Conservation (phyloP, 441 rosid genomes). For the Croton laevigatus region DNA sequence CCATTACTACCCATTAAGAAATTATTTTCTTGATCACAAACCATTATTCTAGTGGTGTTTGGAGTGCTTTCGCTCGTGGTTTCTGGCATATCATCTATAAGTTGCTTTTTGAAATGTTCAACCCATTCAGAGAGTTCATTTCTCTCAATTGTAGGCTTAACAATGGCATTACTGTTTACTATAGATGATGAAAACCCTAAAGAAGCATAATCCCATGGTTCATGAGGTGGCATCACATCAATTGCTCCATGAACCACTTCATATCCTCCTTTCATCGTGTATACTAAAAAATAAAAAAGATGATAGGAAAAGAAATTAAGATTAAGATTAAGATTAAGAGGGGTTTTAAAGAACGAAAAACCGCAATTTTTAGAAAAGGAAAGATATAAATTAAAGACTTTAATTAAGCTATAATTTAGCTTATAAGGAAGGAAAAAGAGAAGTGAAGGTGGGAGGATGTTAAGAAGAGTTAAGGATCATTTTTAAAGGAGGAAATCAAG, state of each 20-base stretch:
- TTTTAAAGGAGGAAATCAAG: conserved; percentile 23
- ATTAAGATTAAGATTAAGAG: too few species aligned
- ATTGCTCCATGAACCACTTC: conserved; percentile 39
- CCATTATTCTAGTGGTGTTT: conserved; percentile 24
- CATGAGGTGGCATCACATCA: conserved; percentile 43
- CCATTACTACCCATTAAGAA: not conserved
- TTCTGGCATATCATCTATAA: conserved; percentile 47
- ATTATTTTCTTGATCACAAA: conserved; percentile 17
- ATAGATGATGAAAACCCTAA: conserved; percentile 25
- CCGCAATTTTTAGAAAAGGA: too few species aligned
- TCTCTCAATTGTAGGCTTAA: conserved; percentile 36
- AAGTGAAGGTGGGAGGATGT: conserved; percentile 24
- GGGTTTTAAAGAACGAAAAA: not conserved
- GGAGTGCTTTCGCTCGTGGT: conserved; percentile 29
- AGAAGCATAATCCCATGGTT: conserved; percentile 37
- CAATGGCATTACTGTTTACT: conserved; percentile 17
- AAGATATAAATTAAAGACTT: too few species aligned
- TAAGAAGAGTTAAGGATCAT: conserved; percentile 12
- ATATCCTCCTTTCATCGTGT: conserved; percentile 40
- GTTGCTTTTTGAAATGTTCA: conserved; percentile 54
- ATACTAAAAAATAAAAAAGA: too few species aligned
- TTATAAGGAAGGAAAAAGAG: not conserved
- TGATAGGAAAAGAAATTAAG: too few species aligned
- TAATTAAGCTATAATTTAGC: not conserved
- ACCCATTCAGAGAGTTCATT: conserved; percentile 68